Evolutionary conservation across 495 filamentous ascomycete genomes (phyloP).

Genomic region (Neurospora africana): DNA sequence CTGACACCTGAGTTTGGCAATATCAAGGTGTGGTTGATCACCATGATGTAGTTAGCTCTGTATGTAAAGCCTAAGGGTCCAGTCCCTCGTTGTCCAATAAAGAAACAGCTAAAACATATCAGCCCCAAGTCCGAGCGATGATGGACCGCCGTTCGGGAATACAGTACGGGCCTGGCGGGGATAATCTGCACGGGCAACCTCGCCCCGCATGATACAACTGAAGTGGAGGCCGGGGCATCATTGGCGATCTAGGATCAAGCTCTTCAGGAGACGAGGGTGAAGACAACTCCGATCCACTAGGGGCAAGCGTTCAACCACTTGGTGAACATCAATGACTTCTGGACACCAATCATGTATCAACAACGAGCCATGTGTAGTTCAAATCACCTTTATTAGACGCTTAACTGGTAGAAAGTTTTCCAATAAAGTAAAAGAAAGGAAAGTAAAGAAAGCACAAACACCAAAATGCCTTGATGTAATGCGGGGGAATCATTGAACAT

Average conservation of each 20-base stretch:
- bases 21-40: neutral
- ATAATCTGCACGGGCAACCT: neutral
- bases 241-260: neutral
- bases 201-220: neutral
- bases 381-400: neutral
- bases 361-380: neutral
- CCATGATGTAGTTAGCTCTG: neutral
- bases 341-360: neutral
- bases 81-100: neutral
- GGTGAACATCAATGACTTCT: neutral
- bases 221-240: neutral
- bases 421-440: neutral
- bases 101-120: neutral
- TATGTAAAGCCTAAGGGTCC: neutral
- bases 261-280: neutral
- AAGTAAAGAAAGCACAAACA: neutral
- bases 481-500: neutral
- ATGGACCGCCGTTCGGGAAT: neutral
- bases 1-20: neutral
- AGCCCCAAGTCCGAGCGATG: neutral
- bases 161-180: neutral
- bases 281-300: neutral
- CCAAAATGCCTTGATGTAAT: neutral
- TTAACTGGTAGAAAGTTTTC: neutral
- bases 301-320: neutral